Base-by-base conservation (phyloP, 148 eudicot genomes). In the Nyssa sinensis region DNA sequence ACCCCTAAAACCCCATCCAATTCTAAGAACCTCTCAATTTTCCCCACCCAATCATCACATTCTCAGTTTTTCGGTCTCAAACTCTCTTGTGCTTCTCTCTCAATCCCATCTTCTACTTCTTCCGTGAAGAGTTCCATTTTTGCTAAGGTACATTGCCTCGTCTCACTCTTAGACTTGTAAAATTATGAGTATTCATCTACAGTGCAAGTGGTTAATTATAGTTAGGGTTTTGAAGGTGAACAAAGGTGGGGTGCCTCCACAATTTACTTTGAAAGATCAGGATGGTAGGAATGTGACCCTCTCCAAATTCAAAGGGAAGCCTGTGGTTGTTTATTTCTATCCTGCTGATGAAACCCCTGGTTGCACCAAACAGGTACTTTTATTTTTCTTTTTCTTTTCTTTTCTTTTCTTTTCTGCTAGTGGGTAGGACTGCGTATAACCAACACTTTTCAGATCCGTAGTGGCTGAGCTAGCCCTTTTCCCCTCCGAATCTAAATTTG, bases 331-430 rank as follows among this genome's bases (percentile, higher is more conserved):
- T 70, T 96, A 96, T 72, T 96, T 96, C 80, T 96, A 96, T 65
- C 99, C 99, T 82, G 99, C 98, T 85, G 99, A 96, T 84, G 99
- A 96, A 73, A 88, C 93, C 73, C 99, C 99, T 88, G 99, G 99
- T 66, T 96, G 99, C 86, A 96, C 99, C 86, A 96, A 96, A 84
- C 99, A 96, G 98, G 99, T 91, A 62, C 41, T 24, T 67, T 19
- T 10, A 34, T 25, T 64, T 19, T 4, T 64, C 63, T 2, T 5
- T 16, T 17, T 55, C 34, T 53, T 17, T 30, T 28, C 33, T 23
- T 28, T 24, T 47, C 33, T 49, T 27, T 53, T n/a, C 29, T 14
- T 30, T 51, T 11, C n/a, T 31, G 29, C 41, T n/a, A n/a, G n/a
- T n/a, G n/a, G n/a, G n/a, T n/a, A n/a, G n/a, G n/a, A n/a, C n/a